These are phyloP conservation scores for Xylaria venustula DNA, from an alignment of 495 filamentous ascomycete species.

Conservation along the genomic window DNA sequence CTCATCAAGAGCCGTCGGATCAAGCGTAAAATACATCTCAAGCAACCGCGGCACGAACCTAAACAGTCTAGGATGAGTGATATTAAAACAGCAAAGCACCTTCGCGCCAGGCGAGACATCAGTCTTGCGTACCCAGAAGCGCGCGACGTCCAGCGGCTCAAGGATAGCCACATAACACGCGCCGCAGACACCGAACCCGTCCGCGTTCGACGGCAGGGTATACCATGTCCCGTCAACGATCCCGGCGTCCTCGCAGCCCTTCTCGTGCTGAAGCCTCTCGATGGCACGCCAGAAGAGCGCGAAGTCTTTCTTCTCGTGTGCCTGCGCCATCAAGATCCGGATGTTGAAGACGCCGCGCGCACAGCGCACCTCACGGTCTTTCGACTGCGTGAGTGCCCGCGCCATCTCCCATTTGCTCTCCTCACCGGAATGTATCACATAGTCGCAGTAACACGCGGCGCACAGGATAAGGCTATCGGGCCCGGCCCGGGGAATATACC, in stretches of 20 bases:
- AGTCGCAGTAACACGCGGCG: conserved; percentile 36
- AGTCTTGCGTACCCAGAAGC: conserved; percentile 21
- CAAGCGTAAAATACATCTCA: conserved; percentile 17
- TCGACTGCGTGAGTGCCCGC: conserved; percentile 12
- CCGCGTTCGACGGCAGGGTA: conserved; percentile 26
- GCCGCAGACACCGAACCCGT: conserved; percentile 33
- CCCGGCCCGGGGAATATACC: conserved; percentile 33
- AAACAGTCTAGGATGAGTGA: conserved; percentile 13
- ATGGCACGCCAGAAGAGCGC: conserved; percentile 29
- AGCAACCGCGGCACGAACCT: conserved; percentile 20
- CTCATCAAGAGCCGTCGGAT: conserved; percentile 14
- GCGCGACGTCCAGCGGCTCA: conserved; percentile 25
- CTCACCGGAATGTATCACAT: conserved; percentile 30
- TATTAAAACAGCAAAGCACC: conserved; percentile 21
- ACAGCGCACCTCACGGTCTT: conserved; percentile 18
- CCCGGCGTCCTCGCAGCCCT: conserved; percentile 29
- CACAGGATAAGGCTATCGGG: conserved; percentile 32
- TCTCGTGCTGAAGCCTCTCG: conserved; percentile 20
- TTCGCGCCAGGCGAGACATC: background rate
- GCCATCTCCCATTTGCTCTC: conserved; percentile 22
- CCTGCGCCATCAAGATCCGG: conserved; percentile 27
- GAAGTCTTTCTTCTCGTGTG: conserved; percentile 28
- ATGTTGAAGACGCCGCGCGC: conserved; percentile 26
- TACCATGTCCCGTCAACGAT: conserved; percentile 37
- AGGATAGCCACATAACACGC: conserved; percentile 34